Base-by-base conservation (phyloP, 2,329 filamentous ascomycete genomes). In the Ascochyta pisi region DNA sequence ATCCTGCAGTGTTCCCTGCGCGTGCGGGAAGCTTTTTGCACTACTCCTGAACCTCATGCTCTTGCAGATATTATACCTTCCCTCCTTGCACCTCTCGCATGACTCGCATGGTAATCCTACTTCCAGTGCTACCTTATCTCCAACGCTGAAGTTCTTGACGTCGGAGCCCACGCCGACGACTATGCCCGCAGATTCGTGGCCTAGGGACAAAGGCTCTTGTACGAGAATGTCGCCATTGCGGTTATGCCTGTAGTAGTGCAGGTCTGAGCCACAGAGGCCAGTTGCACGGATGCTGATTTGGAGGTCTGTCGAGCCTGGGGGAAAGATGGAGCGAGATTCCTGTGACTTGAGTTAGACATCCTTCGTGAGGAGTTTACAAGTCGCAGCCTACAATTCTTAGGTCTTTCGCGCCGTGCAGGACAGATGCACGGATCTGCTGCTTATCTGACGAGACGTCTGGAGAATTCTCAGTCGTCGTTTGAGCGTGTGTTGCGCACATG, bases 81-180 rank as follows among this genome's bases (percentile, higher is more conserved):
- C 84, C 52, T 81, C 78, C 39, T 77, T 74, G 68, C 85, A 88
- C 47, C 83, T 75, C 22, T 78, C 73, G 67, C 85, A 88, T 37
- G 73, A 69, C 35, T 90, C 87, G 79, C 94, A 98, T 0, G 92
- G 91, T 48, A 91, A 84, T 46, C 94, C 94, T 13, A 96, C 94
- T 82, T 98, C 94, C 38, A 98, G 81, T n/a, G 94, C 92, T 19
- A 97, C 89, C 66, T 90, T 88, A 78, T 97, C 93, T 54, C 93
- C 93, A 10, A 83, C 72, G 64, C 84, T 79, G 60, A 96, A 84
- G 29, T 76, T 78, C 39, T 79, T 86, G 6, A 92, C 89, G 12
- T 79, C 79, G 1, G 83, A 73, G 19, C 92, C 92, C 37, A 91
- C 81, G 41, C 85, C 84, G 50, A 92, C 86, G 37, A 98, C 83